Evolutionary conservation across 2,329 filamentous ascomycete genomes (phyloP).

Genomic region (Claviceps humidiphila): DNA sequence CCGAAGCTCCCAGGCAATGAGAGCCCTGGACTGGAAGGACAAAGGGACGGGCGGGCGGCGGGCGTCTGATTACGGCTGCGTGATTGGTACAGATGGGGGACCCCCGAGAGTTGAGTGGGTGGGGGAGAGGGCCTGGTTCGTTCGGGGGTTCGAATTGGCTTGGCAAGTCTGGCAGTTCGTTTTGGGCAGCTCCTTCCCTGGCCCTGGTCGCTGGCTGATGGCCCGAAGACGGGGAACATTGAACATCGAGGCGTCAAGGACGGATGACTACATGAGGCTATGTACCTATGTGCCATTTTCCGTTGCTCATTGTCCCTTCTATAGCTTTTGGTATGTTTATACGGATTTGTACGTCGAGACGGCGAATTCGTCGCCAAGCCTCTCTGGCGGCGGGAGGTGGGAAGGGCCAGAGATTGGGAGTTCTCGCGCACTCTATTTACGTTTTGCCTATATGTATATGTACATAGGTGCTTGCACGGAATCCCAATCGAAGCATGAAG

Average conservation of each 20-base stretch:
- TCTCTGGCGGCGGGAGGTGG: not conserved
- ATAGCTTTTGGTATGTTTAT: not conserved
- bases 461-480: too few species aligned
- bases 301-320: not conserved
- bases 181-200: not conserved
- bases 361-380: not conserved
- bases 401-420: too few species aligned
- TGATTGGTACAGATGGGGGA: not conserved
- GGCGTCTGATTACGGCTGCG: not conserved
- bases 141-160: not conserved
- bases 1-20: not conserved
- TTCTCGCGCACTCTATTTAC: too few species aligned
- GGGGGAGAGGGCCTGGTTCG: not conserved
- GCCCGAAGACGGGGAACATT: not conserved
- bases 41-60: not conserved
- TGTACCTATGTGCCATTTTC: not conserved
- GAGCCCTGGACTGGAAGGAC: too few species aligned
- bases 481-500: too few species aligned
- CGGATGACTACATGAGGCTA: not conserved
- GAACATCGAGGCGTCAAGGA: not conserved
- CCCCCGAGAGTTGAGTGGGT: not conserved
- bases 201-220: not conserved
- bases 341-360: not conserved
- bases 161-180: not conserved
- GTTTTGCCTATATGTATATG: too few species aligned